These are phyloP conservation scores for Phialocephala subalpina DNA, from an alignment of 2,329 filamentous ascomycete genomes.

Conservation along the genomic window DNA sequence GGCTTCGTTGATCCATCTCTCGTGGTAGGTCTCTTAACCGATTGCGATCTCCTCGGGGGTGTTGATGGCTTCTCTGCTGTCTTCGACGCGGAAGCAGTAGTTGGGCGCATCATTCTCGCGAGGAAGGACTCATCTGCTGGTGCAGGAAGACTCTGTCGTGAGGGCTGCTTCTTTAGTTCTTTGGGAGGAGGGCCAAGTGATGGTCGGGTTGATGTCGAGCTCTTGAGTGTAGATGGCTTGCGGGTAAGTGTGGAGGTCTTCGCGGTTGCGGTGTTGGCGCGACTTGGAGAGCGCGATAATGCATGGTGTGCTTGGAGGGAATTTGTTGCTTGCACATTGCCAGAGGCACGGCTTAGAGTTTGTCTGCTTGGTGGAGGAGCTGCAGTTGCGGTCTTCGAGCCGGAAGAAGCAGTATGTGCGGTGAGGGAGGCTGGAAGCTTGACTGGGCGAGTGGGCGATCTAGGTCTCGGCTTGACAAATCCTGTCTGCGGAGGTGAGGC, in stretches of 20 bases:
- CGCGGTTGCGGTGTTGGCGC: conserved; percentile 33
- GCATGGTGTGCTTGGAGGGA: conserved; percentile 40
- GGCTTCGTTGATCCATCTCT: conserved; percentile 38
- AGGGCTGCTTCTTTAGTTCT: conserved; percentile 55
- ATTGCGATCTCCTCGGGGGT: conserved; percentile 44
- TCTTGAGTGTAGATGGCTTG: conserved; percentile 39
- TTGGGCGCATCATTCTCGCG: conserved; percentile 84
- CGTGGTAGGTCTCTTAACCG: conserved; percentile 37
- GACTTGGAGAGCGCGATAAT: conserved; percentile 43
- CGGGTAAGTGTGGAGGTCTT: conserved; percentile 32
- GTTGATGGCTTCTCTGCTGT: conserved; percentile 67
- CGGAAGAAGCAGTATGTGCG: conserved; percentile 74
- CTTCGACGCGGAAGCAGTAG: conserved; percentile 73
- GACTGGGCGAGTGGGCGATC: conserved; percentile 74
- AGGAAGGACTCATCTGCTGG: conserved; percentile 75
- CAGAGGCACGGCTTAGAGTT: conserved; percentile 52
- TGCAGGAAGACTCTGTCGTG: conserved; percentile 57
- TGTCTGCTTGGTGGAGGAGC: conserved; percentile 45
- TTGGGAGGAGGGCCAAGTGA: conserved; percentile 60
- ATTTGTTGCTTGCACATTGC: conserved; percentile 45
- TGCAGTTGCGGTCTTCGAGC: conserved; percentile 63
- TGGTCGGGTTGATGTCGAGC: conserved; percentile 33
- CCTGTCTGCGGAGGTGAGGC: conserved; percentile 42
- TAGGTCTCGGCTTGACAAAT: conserved; percentile 66
- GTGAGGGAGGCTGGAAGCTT: conserved; percentile 72